Conservation (phyloP, 352 stramenopile genomes). For the Globisporangium nunn region DNA sequence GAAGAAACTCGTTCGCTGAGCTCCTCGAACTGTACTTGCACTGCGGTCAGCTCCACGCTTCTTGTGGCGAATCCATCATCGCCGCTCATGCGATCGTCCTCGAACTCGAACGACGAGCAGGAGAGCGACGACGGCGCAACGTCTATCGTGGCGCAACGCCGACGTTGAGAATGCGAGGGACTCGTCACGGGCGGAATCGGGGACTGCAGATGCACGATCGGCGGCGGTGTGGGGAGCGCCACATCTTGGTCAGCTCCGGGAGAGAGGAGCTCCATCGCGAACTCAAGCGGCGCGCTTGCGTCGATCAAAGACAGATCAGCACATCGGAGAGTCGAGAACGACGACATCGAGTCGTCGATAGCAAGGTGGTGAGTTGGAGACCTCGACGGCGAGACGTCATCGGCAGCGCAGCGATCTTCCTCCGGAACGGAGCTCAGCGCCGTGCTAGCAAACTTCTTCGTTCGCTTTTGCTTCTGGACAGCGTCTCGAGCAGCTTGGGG, state of each 20-base stretch:
- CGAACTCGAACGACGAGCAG: not conserved
- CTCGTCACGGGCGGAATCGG: slow-evolving; percentile 16
- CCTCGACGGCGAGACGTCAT: not conserved
- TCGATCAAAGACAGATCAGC: not conserved
- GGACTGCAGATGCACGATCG: slow-evolving; percentile 18
- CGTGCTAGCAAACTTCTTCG: slow-evolving; percentile 3
- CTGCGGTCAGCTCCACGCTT: not conserved
- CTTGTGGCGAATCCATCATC: not conserved
- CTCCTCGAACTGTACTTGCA: not conserved
- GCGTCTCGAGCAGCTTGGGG: not conserved
- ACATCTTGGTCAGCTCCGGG: slow-evolving; percentile 15
- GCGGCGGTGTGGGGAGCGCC: slow-evolving; percentile 13
- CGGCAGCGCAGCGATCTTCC: slow-evolving; percentile 1
- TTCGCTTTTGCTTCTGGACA: slow-evolving; percentile 7
- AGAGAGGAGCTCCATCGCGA: slow-evolving; percentile 19
- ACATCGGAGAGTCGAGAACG: not conserved
- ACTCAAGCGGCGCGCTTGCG: not conserved
- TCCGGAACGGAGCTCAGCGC: slow-evolving; percentile 7
- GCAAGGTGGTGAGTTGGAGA: not conserved
- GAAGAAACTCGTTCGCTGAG: not conserved
- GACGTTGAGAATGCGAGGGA: slow-evolving; percentile 1
- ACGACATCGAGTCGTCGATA: slow-evolving; percentile 8
- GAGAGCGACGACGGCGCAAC: slow-evolving; percentile 2
- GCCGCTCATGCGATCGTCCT: not conserved
- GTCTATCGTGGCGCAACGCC: slow-evolving; percentile 1